These are phyloP conservation scores for Arthrobotrys iridis DNA, from an alignment of 2,329 filamentous ascomycete genomes.

Conservation along the genomic window DNA sequence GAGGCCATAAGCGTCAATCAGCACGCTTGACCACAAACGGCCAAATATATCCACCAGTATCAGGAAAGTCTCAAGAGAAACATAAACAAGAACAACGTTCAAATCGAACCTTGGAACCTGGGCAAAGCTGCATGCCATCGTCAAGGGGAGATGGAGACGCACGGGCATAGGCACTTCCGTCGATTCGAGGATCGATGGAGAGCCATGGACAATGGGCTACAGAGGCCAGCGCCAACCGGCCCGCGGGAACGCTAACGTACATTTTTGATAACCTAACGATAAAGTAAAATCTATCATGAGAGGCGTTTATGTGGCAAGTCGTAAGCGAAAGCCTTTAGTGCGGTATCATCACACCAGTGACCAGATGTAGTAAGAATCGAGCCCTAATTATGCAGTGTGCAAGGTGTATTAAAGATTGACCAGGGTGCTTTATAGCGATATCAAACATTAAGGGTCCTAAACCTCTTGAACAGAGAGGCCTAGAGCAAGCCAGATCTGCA, in stretches of 20 bases:
- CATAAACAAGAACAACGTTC: not conserved
- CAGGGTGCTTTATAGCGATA: not conserved
- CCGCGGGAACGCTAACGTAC: conserved; percentile 24
- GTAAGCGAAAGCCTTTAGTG: not conserved
- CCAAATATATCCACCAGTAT: not conserved
- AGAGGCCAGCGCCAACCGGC: not conserved
- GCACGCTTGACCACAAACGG: conserved; percentile 6
- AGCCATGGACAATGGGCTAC: not conserved
- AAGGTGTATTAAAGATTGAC: conserved; percentile 10
- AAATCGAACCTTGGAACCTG: conserved; percentile 2
- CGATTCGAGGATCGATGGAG: conserved; percentile 30
- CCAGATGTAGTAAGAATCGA: conserved; percentile 4
- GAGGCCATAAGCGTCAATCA: not conserved
- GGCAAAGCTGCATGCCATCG: conserved; percentile 4
- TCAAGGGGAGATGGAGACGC: not conserved
- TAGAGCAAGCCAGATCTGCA: conserved; percentile 26
- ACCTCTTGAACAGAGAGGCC: not conserved
- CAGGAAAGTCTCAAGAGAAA: conserved; percentile 51
- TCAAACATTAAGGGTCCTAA: not conserved
- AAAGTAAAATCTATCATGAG: conserved; percentile 25
- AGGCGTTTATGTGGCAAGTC: conserved; percentile 36
- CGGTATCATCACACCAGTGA: not conserved
- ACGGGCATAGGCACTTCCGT: conserved; percentile 12
- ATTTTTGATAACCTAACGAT: conserved; percentile 15
- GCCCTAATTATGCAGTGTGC: conserved; percentile 11